These are phyloP conservation scores for Sporothrix phasma DNA, from an alignment of 2,329 filamentous ascomycete genomes.

Conservation along the genomic window DNA sequence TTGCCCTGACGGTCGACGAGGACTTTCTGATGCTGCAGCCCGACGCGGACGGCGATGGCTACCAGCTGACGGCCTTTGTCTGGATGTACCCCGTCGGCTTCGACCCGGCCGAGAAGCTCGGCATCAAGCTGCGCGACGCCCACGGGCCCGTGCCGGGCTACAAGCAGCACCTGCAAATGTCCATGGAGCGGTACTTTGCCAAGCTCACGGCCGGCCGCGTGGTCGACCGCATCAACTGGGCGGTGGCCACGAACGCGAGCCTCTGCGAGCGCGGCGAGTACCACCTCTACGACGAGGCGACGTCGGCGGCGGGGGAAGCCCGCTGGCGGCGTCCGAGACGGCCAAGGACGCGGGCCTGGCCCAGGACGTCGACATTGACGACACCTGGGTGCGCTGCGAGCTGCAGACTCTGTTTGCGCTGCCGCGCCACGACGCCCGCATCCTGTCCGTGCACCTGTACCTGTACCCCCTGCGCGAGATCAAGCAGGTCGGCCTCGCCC, in stretches of 20 bases:
- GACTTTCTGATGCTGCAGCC: slow-evolving; percentile 17
- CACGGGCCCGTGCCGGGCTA: slow-evolving; percentile 16
- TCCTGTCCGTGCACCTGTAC: slow-evolving; percentile 15
- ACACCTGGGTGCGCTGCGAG: slow-evolving; percentile 16
- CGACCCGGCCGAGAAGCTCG: slow-evolving; percentile 16
- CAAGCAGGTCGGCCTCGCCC: slow-evolving; percentile 13
- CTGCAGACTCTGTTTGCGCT: slow-evolving; percentile 15
- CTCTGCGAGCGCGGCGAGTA: slow-evolving; percentile 18
- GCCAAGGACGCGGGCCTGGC: not conserved
- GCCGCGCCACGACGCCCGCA: slow-evolving; percentile 6
- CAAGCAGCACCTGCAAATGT: slow-evolving; percentile 15
- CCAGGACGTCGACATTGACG: slow-evolving; percentile 8
- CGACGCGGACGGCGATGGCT: slow-evolving; percentile 12
- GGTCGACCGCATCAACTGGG: slow-evolving; percentile 17
- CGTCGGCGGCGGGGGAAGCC: not conserved
- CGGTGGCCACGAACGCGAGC: slow-evolving; percentile 12
- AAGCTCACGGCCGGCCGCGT: slow-evolving; percentile 11
- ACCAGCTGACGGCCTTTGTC: slow-evolving; percentile 13
- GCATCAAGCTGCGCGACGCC: slow-evolving; percentile 13
- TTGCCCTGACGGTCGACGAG: slow-evolving; percentile 16
- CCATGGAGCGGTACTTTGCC: slow-evolving; percentile 17
- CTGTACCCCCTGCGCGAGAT: slow-evolving; percentile 17
- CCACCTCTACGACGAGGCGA: slow-evolving; percentile 13
- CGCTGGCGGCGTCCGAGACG: too few relatives aligned
- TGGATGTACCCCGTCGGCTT: slow-evolving; percentile 17